phyloP scores from a whole-genome alignment of 2,329 filamentous ascomycete genomes.

The Lomentospora prolificans region DNA sequence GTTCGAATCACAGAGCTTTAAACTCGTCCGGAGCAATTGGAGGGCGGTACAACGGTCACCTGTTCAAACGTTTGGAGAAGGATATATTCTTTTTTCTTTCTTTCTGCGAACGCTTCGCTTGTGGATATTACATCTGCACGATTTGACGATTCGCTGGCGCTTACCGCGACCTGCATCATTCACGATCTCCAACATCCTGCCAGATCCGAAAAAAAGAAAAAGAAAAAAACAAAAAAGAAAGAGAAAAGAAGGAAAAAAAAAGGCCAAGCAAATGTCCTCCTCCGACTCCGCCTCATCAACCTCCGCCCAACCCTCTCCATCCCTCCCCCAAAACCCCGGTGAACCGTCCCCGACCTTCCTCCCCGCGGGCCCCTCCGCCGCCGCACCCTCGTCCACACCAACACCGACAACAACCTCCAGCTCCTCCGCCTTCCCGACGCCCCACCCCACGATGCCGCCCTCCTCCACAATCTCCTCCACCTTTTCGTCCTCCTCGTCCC shows the following conservation, averaged over 20 bases:
- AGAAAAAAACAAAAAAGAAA: not conserved
- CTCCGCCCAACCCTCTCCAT: not conserved
- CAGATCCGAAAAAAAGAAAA: too few relatives aligned
- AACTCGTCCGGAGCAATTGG: too few relatives aligned
- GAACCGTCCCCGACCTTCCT: not conserved
- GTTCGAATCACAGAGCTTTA: too few relatives aligned
- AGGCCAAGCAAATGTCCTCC: not conserved
- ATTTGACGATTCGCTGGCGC: too few relatives aligned
- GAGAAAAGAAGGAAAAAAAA: not conserved
- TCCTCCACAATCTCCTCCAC: too few relatives aligned
- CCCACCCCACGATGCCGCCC: conserved; percentile 7
- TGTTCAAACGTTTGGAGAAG: too few relatives aligned
- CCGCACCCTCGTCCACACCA: not conserved
- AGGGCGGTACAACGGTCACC: too few relatives aligned
- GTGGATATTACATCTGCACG: too few relatives aligned
- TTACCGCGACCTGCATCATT: too few relatives aligned
- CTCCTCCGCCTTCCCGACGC: conserved; percentile 6
- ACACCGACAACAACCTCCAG: not conserved
- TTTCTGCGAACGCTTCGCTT: too few relatives aligned
- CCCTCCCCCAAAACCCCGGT: not conserved
- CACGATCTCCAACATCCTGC: too few relatives aligned
- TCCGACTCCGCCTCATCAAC: not conserved
- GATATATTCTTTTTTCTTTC: too few relatives aligned
- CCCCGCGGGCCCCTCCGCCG: not conserved
- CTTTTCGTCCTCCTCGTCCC: not conserved